These are phyloP conservation scores for Takakia lepidozioides DNA, from an alignment of 225 moss, liverwort and hornwort genomes.

Conservation along the genomic window DNA sequence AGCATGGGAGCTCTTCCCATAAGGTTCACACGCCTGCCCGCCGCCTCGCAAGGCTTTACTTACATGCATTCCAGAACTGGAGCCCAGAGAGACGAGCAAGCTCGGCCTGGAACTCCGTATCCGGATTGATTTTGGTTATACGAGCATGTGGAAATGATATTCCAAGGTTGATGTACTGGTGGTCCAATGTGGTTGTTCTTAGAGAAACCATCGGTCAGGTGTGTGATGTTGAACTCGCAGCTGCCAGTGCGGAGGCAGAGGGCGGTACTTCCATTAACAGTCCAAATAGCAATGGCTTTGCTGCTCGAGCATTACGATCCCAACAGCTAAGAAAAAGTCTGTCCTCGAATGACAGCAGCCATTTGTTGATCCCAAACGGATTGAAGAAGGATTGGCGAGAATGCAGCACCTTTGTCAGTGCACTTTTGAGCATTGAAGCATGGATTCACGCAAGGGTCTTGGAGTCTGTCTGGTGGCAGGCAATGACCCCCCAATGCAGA, in stretches of 20 bases:
- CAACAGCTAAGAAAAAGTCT: conserved; percentile 3
- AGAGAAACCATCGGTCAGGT: conserved; percentile 24
- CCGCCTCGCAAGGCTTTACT: no score
- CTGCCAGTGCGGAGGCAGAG: conserved; percentile 7
- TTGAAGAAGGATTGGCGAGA: no score
- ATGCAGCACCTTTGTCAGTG: conserved; percentile 29
- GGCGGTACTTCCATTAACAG: conserved; percentile 1
- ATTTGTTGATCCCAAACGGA: no score
- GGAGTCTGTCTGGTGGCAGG: conserved; percentile 50
- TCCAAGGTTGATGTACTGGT: conserved; percentile 51
- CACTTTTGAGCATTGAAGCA: conserved; percentile 38
- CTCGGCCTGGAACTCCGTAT: conserved; percentile 31
- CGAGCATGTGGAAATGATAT: conserved; percentile 45
- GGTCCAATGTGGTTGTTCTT: conserved; percentile 45
- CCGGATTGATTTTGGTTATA: conserved; percentile 35
- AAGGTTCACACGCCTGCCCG: conserved; percentile 54
- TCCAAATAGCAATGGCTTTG: conserved; percentile 12
- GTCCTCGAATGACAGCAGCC: no score
- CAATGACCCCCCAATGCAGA: no score
- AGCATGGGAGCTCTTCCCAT: conserved; percentile 44
- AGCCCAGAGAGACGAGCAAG: conserved; percentile 29
- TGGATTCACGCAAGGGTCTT: conserved; percentile 42
- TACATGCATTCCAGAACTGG: no score
- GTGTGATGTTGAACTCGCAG: conserved; percentile 11
- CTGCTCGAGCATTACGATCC: conserved; percentile 16